Evolutionary conservation across 495 filamentous ascomycete genomes (phyloP).

Genomic region (Tuber umbilicatum): DNA sequence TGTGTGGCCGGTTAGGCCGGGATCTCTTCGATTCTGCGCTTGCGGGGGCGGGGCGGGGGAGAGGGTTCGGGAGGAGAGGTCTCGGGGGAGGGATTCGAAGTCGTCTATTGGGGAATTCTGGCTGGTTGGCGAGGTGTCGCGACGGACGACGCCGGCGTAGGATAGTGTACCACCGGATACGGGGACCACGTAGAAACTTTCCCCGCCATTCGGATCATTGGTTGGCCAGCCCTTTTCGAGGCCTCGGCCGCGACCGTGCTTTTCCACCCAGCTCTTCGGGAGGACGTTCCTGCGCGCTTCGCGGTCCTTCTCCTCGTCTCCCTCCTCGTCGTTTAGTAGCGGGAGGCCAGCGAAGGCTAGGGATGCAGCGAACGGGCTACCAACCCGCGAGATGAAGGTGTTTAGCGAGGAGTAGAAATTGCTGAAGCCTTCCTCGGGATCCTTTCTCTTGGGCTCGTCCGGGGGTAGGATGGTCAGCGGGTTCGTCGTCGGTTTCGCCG

Average conservation of each 20-base stretch:
- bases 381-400: slow-evolving; percentile 60
- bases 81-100: slow-evolving; percentile 9
- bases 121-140: slow-evolving; percentile 19
- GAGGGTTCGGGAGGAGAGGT: neutral
- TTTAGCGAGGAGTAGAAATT: slow-evolving; percentile 87
- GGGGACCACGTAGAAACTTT: slow-evolving; percentile 83
- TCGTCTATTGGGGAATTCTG: slow-evolving; percentile 16
- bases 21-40: slow-evolving; percentile 12
- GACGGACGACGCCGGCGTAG: slow-evolving; percentile 72
- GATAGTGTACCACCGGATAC: slow-evolving; percentile 79
- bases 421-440: slow-evolving; percentile 72
- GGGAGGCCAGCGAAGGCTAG: slow-evolving; percentile 89
- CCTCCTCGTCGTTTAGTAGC: slow-evolving; percentile 44
- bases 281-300: slow-evolving; percentile 31
- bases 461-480: slow-evolving; percentile 30
- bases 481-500: slow-evolving; percentile 26
- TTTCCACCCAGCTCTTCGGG: slow-evolving; percentile 41
- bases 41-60: neutral
- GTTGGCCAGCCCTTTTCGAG: slow-evolving; percentile 45
- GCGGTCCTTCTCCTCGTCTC: slow-evolving; percentile 14
- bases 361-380: slow-evolving; percentile 66
- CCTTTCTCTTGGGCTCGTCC: slow-evolving; percentile 33
- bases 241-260: slow-evolving; percentile 46
- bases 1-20: slow-evolving; percentile 13
- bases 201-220: slow-evolving; percentile 37